Percentiles rank a stretch among this genome's conserved stretches.
Conservation (phyloP, 768 basidiomycete genomes). For the Lentinus tigrinus region DNA sequence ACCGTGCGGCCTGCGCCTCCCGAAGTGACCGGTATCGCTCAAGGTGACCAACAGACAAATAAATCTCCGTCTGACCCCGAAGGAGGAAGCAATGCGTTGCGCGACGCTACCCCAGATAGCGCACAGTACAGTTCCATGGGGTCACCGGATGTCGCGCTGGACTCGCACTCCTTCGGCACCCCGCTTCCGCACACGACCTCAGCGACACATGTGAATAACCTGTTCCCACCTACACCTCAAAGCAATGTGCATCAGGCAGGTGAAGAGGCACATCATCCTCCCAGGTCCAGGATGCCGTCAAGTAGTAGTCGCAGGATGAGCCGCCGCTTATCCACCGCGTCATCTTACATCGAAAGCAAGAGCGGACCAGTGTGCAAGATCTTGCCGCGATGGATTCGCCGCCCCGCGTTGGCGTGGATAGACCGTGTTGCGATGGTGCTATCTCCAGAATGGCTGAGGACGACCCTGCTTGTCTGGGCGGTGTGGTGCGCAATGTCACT, state of each 20-base stretch:
- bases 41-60: too few relatives aligned
- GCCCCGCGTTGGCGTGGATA: slow-evolving; percentile 67
- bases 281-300: not conserved
- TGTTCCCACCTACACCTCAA: not conserved
- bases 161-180: slow-evolving; percentile 27
- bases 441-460: slow-evolving; percentile 70
- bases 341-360: slow-evolving; percentile 44
- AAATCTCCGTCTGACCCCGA: not conserved
- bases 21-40: not conserved
- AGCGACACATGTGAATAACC: not conserved
- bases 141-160: slow-evolving; percentile 24
- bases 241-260: not conserved
- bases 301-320: slow-evolving; percentile 3
- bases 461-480: slow-evolving; percentile 77
- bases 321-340: slow-evolving; percentile 22
- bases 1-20: slow-evolving; percentile 23
- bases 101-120: slow-evolving; percentile 5
- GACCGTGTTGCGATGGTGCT: slow-evolving; percentile 70
- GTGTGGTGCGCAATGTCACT: slow-evolving; percentile 77
- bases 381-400: slow-evolving; percentile 54
- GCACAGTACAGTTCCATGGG: slow-evolving; percentile 29
- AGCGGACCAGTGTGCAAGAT: slow-evolving; percentile 37
- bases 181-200: slow-evolving; percentile 13
- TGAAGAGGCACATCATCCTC: not conserved
- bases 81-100: not conserved